Evolutionary conservation across 768 basidiomycete genomes (phyloP), one percentile per base, ranked within the genome.

Genomic region (Pleurotus giganteus): DNA sequence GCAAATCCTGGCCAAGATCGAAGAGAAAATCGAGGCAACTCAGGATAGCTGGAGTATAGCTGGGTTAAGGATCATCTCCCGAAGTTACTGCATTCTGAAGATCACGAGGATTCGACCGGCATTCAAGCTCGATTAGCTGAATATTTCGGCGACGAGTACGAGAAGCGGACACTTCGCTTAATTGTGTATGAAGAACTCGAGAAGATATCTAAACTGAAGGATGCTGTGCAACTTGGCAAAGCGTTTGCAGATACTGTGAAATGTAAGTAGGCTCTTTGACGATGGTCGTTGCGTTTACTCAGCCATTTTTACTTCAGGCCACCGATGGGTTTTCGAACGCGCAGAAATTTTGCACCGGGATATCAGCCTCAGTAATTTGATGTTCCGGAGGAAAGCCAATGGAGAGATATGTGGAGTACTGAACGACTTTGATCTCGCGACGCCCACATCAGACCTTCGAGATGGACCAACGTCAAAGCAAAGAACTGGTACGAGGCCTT

Each of bases 371-470:
- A 19, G 23, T 7, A 51, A 51, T 19, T 23, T 34, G 9, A 51
- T 51, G 49, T 24, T 17, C 21, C 49, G 49, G 21, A 34, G n/a
- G 27, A 34, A 12, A 4, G 23, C 13, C 2, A 13, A 51, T 8
- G 43, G 13, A 17, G 24, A 1, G 6, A 23, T 37, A 2, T 24
- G 13, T 11, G 49, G 49, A 0, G 49, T 51, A 4, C 34, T 51
- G 34, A 51, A 51, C 13, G 49, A 51, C 34, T 51, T 51, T 37
- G 49, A 51, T 23, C 32, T 51, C 19, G 49, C 49, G 11, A 51
- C 34, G 1, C 17, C 15, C n/a, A 32, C 2, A 11, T 13, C 15
- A 17, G 4, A 34, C 3, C 32, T 28, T 34, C 21, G 21, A 4
- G 9, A 34, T 3, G 49, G 49, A 15, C 32, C 49, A 2, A 36